These are phyloP conservation scores for Arabis alpina DNA, from an alignment of 345 rosid genomes.

Conservation along the genomic window DNA sequence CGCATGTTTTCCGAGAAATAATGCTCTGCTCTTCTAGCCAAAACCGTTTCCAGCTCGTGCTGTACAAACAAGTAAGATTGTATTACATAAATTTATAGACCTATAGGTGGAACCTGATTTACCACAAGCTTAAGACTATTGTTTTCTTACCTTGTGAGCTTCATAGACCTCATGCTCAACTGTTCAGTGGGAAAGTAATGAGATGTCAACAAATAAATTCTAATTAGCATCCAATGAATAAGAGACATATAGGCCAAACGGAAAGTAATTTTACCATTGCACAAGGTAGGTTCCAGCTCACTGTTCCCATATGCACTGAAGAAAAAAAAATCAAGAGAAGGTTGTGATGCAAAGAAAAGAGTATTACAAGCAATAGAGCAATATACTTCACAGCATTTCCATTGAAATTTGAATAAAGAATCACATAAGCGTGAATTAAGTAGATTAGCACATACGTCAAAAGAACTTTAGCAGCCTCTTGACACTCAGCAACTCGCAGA, in stretches of 20 bases:
- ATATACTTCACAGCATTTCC: slow-evolving; percentile 16
- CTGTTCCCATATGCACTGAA: slow-evolving; percentile 75
- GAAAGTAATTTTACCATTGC: slow-evolving; percentile 60
- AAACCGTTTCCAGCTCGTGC: slow-evolving; percentile 55
- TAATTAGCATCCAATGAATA: slow-evolving; percentile 19
- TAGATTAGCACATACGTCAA: slow-evolving; percentile 57
- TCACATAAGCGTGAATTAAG: slow-evolving; percentile 15
- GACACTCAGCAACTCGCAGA: slow-evolving; percentile 86
- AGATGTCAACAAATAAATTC: slow-evolving; percentile 20
- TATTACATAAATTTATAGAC: neutral
- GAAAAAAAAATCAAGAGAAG: slow-evolving; percentile 26
- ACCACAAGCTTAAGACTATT: slow-evolving; percentile 6
- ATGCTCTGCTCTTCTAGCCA: slow-evolving; percentile 90
- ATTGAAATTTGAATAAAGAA: neutral
- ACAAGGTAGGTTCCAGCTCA: slow-evolving; percentile 54
- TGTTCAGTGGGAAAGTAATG: slow-evolving; percentile 43
- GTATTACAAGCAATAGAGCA: slow-evolving; percentile 15
- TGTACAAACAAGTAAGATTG: slow-evolving; percentile 40
- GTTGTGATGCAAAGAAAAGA: slow-evolving; percentile 22
- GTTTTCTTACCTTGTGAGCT: slow-evolving; percentile 69
- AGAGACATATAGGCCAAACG: slow-evolving; percentile 10
- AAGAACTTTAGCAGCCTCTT: slow-evolving; percentile 85
- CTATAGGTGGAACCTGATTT: slow-evolving; percentile 8
- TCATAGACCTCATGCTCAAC: slow-evolving; percentile 72
- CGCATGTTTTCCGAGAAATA: slow-evolving; percentile 85